These are phyloP conservation scores for Pistacia vera DNA, from an alignment of 345 rosid species.

Conservation along the genomic window DNA sequence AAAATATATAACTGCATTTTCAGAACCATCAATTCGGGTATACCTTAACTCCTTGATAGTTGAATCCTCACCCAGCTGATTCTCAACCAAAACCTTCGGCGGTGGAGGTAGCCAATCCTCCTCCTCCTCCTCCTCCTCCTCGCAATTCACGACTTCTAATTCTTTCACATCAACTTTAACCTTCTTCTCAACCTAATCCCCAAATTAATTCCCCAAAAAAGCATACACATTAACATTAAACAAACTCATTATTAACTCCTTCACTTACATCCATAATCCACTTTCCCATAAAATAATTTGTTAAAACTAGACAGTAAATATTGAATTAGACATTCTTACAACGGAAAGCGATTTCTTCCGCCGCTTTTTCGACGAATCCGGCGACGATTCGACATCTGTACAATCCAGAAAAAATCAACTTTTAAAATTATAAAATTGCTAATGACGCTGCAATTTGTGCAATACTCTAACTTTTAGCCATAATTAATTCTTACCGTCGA, in stretches of 20 bases:
- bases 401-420: not conserved
- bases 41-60: conserved; percentile 74
- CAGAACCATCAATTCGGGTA: not conserved
- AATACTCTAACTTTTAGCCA: too few species aligned
- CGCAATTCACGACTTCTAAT: conserved; percentile 28
- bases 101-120: conserved; percentile 87
- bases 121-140: conserved; percentile 44
- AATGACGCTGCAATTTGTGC: not conserved
- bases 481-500: conserved; percentile 45
- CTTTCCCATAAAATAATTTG: too few species aligned
- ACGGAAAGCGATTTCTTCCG: conserved; percentile 18
- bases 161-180: conserved; percentile 41
- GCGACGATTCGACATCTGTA: conserved; percentile 34
- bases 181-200: conserved; percentile 28
- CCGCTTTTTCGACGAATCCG: conserved; percentile 18
- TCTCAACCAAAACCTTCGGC: conserved; percentile 37
- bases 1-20: not conserved
- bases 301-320: too few species aligned
- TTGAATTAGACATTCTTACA: conserved; percentile 24
- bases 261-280: not conserved
- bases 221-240: not conserved
- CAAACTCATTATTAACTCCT: not conserved
- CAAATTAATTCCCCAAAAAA: not conserved
- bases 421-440: not conserved
- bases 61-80: conserved; percentile 49